A percentile compares a stretch with the other conserved stretches of the same genome.
phyloP scores from a whole-genome alignment of 2,329 filamentous ascomycete genomes.

The Rhexocercosporidium sp. region DNA sequence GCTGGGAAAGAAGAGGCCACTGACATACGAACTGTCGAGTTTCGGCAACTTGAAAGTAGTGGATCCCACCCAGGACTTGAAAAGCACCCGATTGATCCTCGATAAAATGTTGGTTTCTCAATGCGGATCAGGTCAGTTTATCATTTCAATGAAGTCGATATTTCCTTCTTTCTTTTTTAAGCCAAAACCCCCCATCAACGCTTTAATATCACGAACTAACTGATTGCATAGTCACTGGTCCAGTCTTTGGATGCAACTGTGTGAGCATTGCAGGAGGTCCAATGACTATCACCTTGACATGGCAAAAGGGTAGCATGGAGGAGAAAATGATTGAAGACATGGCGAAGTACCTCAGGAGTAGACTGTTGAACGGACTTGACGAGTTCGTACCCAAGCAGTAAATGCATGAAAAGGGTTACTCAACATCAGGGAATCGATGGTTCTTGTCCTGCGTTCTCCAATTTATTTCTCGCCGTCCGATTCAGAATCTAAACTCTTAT shows the following conservation, averaged over 20 bases:
- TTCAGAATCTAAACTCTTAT: background rate
- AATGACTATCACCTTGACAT: slow-evolving; percentile 7
- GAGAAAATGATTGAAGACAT: background rate
- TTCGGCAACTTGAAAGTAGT: background rate
- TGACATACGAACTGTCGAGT: slow-evolving; percentile 5
- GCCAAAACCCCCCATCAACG: too few species aligned
- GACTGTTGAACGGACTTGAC: background rate
- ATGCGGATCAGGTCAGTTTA: slow-evolving; percentile 7
- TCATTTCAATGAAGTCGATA: too few species aligned
- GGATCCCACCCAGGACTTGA: background rate
- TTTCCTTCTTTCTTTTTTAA: too few species aligned
- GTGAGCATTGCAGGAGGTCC: slow-evolving; percentile 7
- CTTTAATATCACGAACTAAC: background rate
- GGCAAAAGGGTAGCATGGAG: background rate
- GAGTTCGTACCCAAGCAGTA: background rate
- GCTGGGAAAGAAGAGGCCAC: slow-evolving; percentile 7
- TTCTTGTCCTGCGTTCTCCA: background rate
- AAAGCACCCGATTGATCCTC: background rate
- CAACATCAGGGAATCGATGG: too few species aligned
- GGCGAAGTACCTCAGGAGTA: background rate
- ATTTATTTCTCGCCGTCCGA: too few species aligned
- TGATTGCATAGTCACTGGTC: background rate
- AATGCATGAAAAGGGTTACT: background rate
- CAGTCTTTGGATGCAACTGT: slow-evolving; percentile 1
- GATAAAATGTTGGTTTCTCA: slow-evolving; percentile 7